Evolutionary conservation across 495 filamentous ascomycete species (phyloP).

Genomic region (Ramalina intermedia): DNA sequence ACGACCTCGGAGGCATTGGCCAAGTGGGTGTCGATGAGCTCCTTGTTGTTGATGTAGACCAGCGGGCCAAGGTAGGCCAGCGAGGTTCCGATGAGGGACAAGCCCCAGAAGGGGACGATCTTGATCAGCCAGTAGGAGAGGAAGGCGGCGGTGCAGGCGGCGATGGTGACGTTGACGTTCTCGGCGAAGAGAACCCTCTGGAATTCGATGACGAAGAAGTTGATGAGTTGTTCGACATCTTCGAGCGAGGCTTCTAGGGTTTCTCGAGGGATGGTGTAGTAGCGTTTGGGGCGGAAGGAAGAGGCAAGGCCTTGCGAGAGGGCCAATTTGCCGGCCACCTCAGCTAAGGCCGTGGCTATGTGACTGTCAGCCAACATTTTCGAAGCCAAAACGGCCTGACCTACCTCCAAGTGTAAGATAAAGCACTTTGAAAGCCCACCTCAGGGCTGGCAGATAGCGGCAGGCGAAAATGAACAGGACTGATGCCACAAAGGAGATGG

Average conservation of each 20-base stretch:
- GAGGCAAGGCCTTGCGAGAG: slow-evolving; percentile 67
- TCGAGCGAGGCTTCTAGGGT: slow-evolving; percentile 66
- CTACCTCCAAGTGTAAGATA: slow-evolving; percentile 54
- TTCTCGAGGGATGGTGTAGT: slow-evolving; percentile 81
- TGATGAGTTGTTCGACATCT: slow-evolving; percentile 80
- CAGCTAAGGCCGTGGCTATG: slow-evolving; percentile 56
- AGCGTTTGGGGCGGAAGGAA: slow-evolving; percentile 77
- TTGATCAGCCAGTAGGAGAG: slow-evolving; percentile 88
- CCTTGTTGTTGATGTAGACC: slow-evolving; percentile 83
- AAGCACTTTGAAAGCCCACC: slow-evolving; percentile 75
- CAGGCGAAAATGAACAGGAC: slow-evolving; percentile 73
- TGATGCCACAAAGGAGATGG: slow-evolving; percentile 60
- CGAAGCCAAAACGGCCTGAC: slow-evolving; percentile 14
- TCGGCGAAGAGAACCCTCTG: slow-evolving; percentile 92
- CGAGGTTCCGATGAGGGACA: slow-evolving; percentile 62
- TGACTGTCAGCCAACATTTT: slow-evolving; percentile 25
- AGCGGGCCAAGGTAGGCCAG: slow-evolving; percentile 75
- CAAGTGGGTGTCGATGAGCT: slow-evolving; percentile 80
- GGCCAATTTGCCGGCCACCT: slow-evolving; percentile 60
- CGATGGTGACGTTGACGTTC: slow-evolving; percentile 68
- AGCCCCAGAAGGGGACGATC: slow-evolving; percentile 83
- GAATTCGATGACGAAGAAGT: slow-evolving; percentile 95
- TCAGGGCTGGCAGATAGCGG: slow-evolving; percentile 78
- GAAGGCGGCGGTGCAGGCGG: slow-evolving; percentile 63
- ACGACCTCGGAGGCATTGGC: slow-evolving; percentile 53